phyloP scores from a whole-genome alignment of 192 early-diverging fungal species.

The Mortierella claussenii region DNA sequence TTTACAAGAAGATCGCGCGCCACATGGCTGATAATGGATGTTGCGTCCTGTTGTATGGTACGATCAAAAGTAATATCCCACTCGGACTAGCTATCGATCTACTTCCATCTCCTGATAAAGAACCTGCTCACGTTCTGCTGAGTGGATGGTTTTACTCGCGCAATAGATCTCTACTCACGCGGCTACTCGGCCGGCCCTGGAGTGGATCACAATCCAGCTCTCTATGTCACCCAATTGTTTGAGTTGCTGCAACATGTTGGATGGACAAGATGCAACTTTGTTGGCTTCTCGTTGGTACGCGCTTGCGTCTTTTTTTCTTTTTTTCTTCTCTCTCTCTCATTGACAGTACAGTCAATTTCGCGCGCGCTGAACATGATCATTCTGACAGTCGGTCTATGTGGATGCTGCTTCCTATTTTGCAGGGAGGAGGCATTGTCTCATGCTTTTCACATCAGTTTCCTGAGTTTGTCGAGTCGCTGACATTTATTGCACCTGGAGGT shows the following conservation, averaged over 20 bases:
- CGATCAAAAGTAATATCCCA: too few species aligned
- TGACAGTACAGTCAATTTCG: too few species aligned
- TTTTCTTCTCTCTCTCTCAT: too few species aligned
- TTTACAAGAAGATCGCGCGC: slow-evolving; percentile 29
- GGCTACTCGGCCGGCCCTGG: slow-evolving; percentile 44
- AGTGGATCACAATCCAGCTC: slow-evolving; percentile 28
- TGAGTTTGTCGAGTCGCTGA: slow-evolving; percentile 36
- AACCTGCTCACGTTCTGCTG: too few species aligned
- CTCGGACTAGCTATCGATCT: too few species aligned
- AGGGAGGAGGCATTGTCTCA: slow-evolving; percentile 50
- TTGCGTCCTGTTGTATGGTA: slow-evolving; percentile 44
- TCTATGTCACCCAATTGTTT: slow-evolving; percentile 45
- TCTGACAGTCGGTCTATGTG: too few species aligned
- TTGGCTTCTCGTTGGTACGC: slow-evolving; percentile 45
- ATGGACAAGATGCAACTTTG: slow-evolving; percentile 43
- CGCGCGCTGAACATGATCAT: too few species aligned
- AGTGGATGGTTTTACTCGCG: too few species aligned
- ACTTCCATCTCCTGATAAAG: too few species aligned
- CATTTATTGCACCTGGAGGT: slow-evolving; percentile 48
- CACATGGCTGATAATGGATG: slow-evolving; percentile 39
- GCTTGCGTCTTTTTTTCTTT: not conserved
- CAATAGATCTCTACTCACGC: slow-evolving; percentile 39
- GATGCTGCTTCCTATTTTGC: too few species aligned
- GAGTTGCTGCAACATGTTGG: slow-evolving; percentile 41
- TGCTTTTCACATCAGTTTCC: slow-evolving; percentile 36